A percentile compares a stretch with the other conserved stretches of the same genome.
Conservation (phyloP, 2,329 filamentous ascomycete genomes). For the Scleromitrula shiraiana region DNA sequence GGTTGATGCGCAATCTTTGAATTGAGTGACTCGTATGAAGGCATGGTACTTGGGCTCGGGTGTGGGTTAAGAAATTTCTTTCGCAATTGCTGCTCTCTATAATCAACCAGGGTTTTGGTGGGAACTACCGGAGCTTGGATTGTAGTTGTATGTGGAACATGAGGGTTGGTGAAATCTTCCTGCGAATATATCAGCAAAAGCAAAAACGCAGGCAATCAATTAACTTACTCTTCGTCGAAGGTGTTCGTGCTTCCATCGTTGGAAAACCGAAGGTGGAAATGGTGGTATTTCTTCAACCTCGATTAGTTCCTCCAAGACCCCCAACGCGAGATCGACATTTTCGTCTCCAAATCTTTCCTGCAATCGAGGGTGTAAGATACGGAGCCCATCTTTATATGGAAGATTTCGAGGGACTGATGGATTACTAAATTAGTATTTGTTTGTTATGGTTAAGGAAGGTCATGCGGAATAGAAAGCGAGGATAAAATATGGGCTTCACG, state of each 20-base stretch:
- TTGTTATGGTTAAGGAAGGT: too few species aligned
- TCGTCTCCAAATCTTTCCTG: conserved; percentile 39
- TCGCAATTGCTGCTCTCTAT: conserved; percentile 28
- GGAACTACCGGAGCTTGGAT: conserved; percentile 36
- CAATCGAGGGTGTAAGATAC: conserved; percentile 36
- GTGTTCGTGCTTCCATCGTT: conserved; percentile 39
- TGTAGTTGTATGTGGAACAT: conserved; percentile 40
- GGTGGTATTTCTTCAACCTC: conserved; percentile 38
- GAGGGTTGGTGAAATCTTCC: conserved; percentile 36
- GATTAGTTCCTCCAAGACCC: conserved; percentile 40
- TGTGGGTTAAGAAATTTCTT: conserved; percentile 3
- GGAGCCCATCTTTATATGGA: conserved; percentile 39
- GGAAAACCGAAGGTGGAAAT: conserved; percentile 38
- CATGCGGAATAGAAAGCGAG: neutral
- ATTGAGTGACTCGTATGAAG: conserved; percentile 4
- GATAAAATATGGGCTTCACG: neutral
- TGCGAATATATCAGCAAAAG: conserved; percentile 2
- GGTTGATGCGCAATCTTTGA: conserved; percentile 9
- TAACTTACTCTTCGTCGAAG: conserved; percentile 35
- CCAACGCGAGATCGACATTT: conserved; percentile 36
- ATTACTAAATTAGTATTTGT: neutral
- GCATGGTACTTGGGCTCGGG: neutral
- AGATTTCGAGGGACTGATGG: conserved; percentile 39
- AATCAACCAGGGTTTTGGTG: conserved; percentile 31
- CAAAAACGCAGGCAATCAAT: neutral